Evolutionary conservation across 2,329 filamentous ascomycete genomes (phyloP), one percentile per base, ranked within the genome.

Genomic region (Aspergillus uvarum): DNA sequence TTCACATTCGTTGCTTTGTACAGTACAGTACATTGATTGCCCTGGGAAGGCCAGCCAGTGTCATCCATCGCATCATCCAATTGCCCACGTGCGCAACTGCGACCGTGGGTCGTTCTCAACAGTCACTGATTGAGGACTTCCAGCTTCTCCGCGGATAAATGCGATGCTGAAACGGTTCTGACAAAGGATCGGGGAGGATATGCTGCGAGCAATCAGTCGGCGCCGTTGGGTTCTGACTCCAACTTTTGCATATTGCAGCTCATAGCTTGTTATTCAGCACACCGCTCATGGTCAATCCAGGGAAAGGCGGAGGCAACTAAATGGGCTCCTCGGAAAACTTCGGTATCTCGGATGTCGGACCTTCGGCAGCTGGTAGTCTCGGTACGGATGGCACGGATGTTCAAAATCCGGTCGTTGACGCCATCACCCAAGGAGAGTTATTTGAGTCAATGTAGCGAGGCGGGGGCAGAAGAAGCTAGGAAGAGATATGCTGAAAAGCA

Each of bases 101-200:
- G 42, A 48, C 53, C 53, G 19, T 55, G 26, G 44, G 42, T 48
- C 42, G 12, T 21, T 2, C 26, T 19, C 10, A n/a, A 29, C 24
- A 11, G 16, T 24, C 42, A 55, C 47, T 55, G 42, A 47, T 32
- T 48, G 26, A 47, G 42, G 47, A 14, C 29, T 47, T 35, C 32
- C 42, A 55, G 47, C 53, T 55, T 55, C 53, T 14, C 53, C 26
- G 26, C 29, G 48, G 53, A 16, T 16, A 44, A 44, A 19, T 44
- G 53, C n/a, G 12, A 48, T 55, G 53, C 26, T 55, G 53, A 55
- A 55, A 55, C 53, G 26, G 44, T 31, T 19, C 42, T 24, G n/a
- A 22, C 19, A 32, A 48, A 35, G n/a, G 22, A 14, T 47, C 32
- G 3, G 26, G 14, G 53, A 31, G 26, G 19, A 29, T 14, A 10